Base-by-base conservation (phyloP, 2,329 filamentous ascomycete genomes). In the Cryphonectria nitschkei region DNA sequence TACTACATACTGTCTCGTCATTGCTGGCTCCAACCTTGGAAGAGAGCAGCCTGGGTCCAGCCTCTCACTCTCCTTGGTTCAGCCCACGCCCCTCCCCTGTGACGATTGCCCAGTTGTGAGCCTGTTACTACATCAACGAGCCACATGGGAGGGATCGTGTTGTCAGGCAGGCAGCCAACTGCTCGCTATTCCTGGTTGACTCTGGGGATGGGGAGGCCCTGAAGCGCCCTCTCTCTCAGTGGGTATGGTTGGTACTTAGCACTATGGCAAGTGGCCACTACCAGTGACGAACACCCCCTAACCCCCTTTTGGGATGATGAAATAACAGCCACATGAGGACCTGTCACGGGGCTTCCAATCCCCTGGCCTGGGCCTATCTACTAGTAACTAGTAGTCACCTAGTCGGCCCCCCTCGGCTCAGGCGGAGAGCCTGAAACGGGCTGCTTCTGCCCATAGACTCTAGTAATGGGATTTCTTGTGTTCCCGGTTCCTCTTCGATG, bases 41-140 rank as follows among this genome's bases (percentile, higher is more conserved):
- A 29, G 52, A 29, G 29, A 8, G 29, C 16, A 6, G 13, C 29
- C 43, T 22, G 43, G 3, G 43, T 46, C 43, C n/a, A 29, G 26
- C 52, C 52, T 54, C 52, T 26, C 11, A 29, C 32, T 5, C 52
- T 32, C 52, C 52, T 29, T 56, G 52, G 52, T 56, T 32, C 52
- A 32, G 13, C 26, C 52, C 52, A 56, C 52, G n/a, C 52, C 52
- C 52, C 52, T 29, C 26, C 13, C 32, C 52, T 5, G 52, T 56
- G 52, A 14, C 26, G 6, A 4, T 29, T 58, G 29, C 29, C 54
- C 14, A 58, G 54, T 29, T 58, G 54, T 58, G 61, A 63, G 29
- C 61, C 61, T 58, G 61, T 46, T 43, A 26, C 61, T 58, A 26
- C 61, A 63, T 65, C 68, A 69, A 61, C 50, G 50, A 65, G 46